These are phyloP conservation scores for Penicillium sp. DNA, from an alignment of 2,329 filamentous ascomycete species.

Conservation along the genomic window DNA sequence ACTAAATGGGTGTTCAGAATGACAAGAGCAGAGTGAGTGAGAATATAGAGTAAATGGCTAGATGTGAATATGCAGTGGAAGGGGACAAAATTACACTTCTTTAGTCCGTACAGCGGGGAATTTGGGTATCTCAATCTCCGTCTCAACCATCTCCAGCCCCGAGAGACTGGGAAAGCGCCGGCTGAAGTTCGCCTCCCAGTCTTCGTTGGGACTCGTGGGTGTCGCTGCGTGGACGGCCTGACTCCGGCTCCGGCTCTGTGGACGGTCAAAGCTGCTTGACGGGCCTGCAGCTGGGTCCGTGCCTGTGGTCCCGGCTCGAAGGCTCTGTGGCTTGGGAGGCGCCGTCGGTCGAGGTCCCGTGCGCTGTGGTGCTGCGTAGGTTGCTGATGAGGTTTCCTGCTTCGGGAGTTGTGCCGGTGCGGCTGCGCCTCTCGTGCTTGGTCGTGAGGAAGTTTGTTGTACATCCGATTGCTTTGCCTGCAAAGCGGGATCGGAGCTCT, in stretches of 20 bases:
- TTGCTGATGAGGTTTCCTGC: constrained; percentile 27
- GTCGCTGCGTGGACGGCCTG: constrained; percentile 33
- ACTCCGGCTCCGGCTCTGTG: background rate
- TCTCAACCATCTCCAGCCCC: constrained; percentile 86
- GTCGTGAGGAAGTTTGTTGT: constrained; percentile 23
- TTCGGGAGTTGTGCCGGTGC: constrained; percentile 19
- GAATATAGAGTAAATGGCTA: constrained; percentile 11
- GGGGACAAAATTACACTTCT: constrained; percentile 42
- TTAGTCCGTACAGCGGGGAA: constrained; percentile 45
- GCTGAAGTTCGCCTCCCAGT: constrained; percentile 73
- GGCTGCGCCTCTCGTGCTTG: constrained; percentile 30
- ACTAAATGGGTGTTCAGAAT: constrained; percentile 5
- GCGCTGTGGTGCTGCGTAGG: constrained; percentile 32
- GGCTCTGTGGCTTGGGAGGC: constrained; percentile 65
- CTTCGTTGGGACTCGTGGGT: constrained; percentile 54
- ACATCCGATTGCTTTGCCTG: constrained; percentile 45
- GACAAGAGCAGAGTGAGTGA: background rate
- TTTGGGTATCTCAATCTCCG: constrained; percentile 57
- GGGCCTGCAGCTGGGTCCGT: constrained; percentile 28
- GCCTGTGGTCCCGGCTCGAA: constrained; percentile 52
- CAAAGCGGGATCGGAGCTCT: constrained; percentile 44
- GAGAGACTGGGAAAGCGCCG: constrained; percentile 86
- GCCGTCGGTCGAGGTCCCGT: constrained; percentile 54
- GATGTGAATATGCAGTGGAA: constrained; percentile 8
- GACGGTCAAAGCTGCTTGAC: constrained; percentile 30